Base-by-base conservation (phyloP, 2,329 filamentous ascomycete genomes). In the Stachybotrys echinatus region DNA sequence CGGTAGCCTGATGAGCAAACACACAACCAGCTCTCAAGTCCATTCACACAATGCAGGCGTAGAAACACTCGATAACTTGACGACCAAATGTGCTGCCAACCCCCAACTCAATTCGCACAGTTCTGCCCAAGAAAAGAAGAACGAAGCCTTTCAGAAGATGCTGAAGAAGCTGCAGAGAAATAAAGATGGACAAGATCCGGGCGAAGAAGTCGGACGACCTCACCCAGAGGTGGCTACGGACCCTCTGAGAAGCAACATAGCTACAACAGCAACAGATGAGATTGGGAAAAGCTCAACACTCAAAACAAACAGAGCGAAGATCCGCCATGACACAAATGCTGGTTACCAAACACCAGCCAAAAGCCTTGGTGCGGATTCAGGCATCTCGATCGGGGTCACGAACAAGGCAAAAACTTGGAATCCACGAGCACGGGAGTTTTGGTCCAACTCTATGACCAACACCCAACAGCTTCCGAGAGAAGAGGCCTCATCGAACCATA, bases 361-460 rank as follows among this genome's bases (percentile, higher is more conserved):
- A 10, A 14, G 27, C 14, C 27, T n/a, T 14, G n/a, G 5, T 40
- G 8, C 6, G 38, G 38, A 20, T 3, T 40, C 8, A 10, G 19
- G n/a, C 10, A 40, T 18, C 12, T 40, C 38, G 38, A 18, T n/a
- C 3, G 17, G n/a, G 38, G n/a, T n/a, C 27, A 56, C n/a, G 19
- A 38, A 55, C 7, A 50, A 53, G 22, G 19, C 45, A 3, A 20
- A 50, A 6, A 12, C 52, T 1, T 54, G 66, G 53, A 68, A 68
- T 42, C 65, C 65, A 5, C 61, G 56, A 51, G 65, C 65, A 38
- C 62, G 65, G 49, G 65, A 68, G 42, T 67, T 68, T 45, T 53
- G 67, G 8, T 67, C 65, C 1, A 58, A 66, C 23, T 54, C 45
- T 12, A 48, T 42, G 12, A 45, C 42, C n/a, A n/a, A n/a, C n/a